A percentile compares a stretch with the other conserved stretches of the same genome.
phyloP scores from a whole-genome alignment of 1,284 basidiomycete species.

The Trametes polyzona region DNA sequence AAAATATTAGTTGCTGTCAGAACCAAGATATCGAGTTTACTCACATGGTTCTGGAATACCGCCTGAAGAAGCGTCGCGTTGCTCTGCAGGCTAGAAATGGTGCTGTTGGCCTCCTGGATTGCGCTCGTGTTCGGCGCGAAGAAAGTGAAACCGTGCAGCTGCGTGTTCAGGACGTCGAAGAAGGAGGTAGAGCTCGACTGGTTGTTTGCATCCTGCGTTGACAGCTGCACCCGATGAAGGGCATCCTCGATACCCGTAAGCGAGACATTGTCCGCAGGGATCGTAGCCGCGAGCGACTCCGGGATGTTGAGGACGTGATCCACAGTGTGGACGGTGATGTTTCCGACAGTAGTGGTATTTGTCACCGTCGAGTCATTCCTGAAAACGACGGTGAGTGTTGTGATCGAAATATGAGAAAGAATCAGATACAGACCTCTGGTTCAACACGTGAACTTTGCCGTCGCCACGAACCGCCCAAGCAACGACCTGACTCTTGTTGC shows the following conservation, averaged over 20 bases:
- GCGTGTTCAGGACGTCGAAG: slow-evolving; percentile 42
- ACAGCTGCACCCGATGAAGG: slow-evolving; percentile 27
- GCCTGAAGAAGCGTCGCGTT: slow-evolving; percentile 51
- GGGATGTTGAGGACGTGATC: slow-evolving; percentile 60
- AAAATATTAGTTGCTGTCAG: neutral
- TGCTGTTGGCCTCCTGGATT: slow-evolving; percentile 41
- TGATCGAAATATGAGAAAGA: neutral
- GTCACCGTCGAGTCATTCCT: slow-evolving; percentile 48
- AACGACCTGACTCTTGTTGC: slow-evolving; percentile 62
- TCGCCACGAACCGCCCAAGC: slow-evolving; percentile 55
- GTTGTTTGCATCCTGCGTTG: slow-evolving; percentile 19
- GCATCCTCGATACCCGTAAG: slow-evolving; percentile 44
- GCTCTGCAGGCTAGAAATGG: slow-evolving; percentile 41
- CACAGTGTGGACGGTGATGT: slow-evolving; percentile 56
- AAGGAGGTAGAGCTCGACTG: slow-evolving; percentile 36
- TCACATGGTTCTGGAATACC: slow-evolving; percentile 67
- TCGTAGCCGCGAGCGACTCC: slow-evolving; percentile 47
- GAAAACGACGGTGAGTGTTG: slow-evolving; percentile 31
- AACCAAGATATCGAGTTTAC: slow-evolving; percentile 21
- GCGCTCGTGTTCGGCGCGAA: slow-evolving; percentile 69
- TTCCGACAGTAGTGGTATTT: slow-evolving; percentile 49
- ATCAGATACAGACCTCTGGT: slow-evolving; percentile 50
- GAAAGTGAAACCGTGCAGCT: slow-evolving; percentile 63
- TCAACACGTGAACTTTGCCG: slow-evolving; percentile 53
- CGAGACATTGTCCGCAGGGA: slow-evolving; percentile 44